phyloP scores from a whole-genome alignment of 257 asterid genomes.

The Nicotiana knightiana region DNA sequence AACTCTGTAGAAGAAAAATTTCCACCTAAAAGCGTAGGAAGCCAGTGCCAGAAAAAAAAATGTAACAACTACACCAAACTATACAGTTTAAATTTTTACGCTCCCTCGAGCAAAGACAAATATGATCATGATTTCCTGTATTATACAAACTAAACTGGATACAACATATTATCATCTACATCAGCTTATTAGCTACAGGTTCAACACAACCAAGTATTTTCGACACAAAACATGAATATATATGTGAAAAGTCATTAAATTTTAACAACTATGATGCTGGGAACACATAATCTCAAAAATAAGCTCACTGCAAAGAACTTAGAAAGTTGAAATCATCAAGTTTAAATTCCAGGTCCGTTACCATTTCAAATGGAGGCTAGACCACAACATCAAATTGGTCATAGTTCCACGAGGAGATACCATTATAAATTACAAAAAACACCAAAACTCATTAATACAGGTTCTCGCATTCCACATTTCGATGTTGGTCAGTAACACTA shows the following conservation, averaged over 20 bases:
- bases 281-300: no score
- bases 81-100: not conserved
- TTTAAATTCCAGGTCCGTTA: not conserved
- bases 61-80: not conserved
- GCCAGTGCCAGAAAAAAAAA: not conserved
- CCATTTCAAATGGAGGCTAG: not conserved
- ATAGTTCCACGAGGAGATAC: not conserved
- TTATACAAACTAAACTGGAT: not conserved
- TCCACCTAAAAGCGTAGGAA: not conserved
- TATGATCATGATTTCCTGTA: not conserved
- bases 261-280: no score
- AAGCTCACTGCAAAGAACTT: no score
- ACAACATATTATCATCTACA: not conserved
- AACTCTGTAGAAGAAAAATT: not conserved
- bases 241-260: no score
- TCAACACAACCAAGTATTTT: no score
- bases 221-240: no score
- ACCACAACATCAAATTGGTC: not conserved
- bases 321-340: no score
- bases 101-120: not conserved
- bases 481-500: not conserved
- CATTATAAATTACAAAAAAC: not conserved
- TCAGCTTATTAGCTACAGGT: no score
- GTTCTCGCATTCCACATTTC: not conserved
- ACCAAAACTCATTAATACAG: not conserved